Evolutionary conservation across 345 rosid genomes (phyloP).

Genomic region (Hibiscus tridactylites): DNA sequence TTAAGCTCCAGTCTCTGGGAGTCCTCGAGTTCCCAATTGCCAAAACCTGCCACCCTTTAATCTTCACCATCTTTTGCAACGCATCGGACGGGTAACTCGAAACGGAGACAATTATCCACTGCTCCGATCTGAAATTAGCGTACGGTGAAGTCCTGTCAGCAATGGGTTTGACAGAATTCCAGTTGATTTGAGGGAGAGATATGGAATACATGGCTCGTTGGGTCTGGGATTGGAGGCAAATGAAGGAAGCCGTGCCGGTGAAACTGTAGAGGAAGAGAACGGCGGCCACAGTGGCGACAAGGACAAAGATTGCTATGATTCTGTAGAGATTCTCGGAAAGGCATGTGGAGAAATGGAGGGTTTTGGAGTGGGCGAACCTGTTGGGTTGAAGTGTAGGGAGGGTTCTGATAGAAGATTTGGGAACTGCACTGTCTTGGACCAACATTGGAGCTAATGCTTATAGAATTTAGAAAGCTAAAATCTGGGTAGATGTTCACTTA

Average conservation of each 20-base stretch:
- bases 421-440: slow-evolving; percentile 65
- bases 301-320: slow-evolving; percentile 33
- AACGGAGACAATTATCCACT: slow-evolving; percentile 84
- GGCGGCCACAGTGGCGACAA: slow-evolving; percentile 49
- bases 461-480: not conserved
- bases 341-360: slow-evolving; percentile 80
- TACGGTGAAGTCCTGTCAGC: slow-evolving; percentile 58
- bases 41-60: slow-evolving; percentile 91
- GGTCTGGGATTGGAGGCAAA: slow-evolving; percentile 55
- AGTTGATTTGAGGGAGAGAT: slow-evolving; percentile 57
- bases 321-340: slow-evolving; percentile 51
- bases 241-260: slow-evolving; percentile 56
- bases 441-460: slow-evolving; percentile 38
- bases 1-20: slow-evolving; percentile 77
- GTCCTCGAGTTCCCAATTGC: slow-evolving; percentile 83
- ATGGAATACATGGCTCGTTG: slow-evolving; percentile 44
- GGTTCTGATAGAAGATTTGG: slow-evolving; percentile 42
- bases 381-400: slow-evolving; percentile 39
- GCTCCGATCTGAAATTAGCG: slow-evolving; percentile 65
- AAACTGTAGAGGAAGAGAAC: slow-evolving; percentile 65
- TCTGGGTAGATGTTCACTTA: not conserved
- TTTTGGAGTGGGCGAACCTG: slow-evolving; percentile 55
- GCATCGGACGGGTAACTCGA: slow-evolving; percentile 64
- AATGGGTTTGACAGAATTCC: slow-evolving; percentile 51
- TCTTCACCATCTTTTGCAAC: slow-evolving; percentile 48